Evolutionary conservation across 2,329 filamentous ascomycete genomes (phyloP), one percentile per base, ranked within the genome.

Genomic region (Colletotrichum sp.): DNA sequence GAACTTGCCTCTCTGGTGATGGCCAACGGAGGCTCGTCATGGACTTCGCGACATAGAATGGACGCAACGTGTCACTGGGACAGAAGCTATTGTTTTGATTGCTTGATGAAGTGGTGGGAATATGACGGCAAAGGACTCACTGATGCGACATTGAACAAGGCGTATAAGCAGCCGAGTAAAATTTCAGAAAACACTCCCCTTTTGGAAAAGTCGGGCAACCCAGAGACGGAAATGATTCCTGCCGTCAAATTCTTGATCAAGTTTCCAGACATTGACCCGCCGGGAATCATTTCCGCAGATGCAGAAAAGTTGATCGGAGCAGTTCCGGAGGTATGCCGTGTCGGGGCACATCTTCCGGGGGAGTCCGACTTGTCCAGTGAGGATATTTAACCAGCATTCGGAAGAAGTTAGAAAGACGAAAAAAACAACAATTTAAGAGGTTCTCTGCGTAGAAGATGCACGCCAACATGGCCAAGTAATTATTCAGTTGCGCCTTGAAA

Each of bases 81-180:
- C 5, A 39, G 27, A 5, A 30, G 27, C 0, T 67, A 22, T 28
- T 67, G 16, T 44, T 22, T 32, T 28, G 64, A 67, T 52, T 67
- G 64, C 19, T 15, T 66, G 13, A 12, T 30, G 11, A 44, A 1
- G 25, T 67, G 64, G 39, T 67, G 64, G 27, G 27, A 32, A 15
- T 12, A 34, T 9, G 0, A 15, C 28, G 15, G 39, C 8, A 11
- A 30, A 28, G 16, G 5, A 15, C 1, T 12, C 0, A 39, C 39
- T 1, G 48, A 1, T 9, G 27, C 27, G 3, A 2, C 27, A 25
- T 1, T 13, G 25, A 1, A 52, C 30, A 32, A 30, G 1, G 39
- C 44, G 6, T 9, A 7, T 1, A 9, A 15, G 15, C 25, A 67
- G 8, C 13, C 6, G 22, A 11, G 7, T 27, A 5, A 6, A 25